These are phyloP conservation scores for Chaetomium sp. DNA, from an alignment of 2,329 filamentous ascomycete genomes.

Conservation along the genomic window DNA sequence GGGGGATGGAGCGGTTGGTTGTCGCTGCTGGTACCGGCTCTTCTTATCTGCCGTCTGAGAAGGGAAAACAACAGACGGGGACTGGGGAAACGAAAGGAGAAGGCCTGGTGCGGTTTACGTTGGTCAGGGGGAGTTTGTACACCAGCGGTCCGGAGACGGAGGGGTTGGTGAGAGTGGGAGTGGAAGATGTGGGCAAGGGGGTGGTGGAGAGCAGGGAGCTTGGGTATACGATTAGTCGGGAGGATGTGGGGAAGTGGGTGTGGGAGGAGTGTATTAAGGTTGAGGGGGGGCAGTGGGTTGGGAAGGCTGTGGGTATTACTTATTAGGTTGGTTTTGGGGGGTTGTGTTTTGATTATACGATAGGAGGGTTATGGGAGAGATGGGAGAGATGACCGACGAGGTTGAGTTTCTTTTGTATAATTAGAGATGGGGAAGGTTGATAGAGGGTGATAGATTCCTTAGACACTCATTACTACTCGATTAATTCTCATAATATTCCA, in stretches of 20 bases:
- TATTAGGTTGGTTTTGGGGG: conserved; percentile 23
- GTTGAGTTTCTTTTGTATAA: neutral
- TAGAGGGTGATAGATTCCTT: neutral
- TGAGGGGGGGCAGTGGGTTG: conserved; percentile 27
- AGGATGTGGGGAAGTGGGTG: conserved; percentile 43
- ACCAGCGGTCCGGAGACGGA: conserved; percentile 23
- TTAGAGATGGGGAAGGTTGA: too few relatives aligned
- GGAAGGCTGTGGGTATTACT: conserved; percentile 34
- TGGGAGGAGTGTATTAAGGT: conserved; percentile 33
- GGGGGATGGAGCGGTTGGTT: conserved; percentile 37
- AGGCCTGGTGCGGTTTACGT: conserved; percentile 24
- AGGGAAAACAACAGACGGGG: too few relatives aligned
- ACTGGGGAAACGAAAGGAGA: too few relatives aligned
- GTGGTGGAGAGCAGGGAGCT: conserved; percentile 31
- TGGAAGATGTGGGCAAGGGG: conserved; percentile 32
- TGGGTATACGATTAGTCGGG: conserved; percentile 42
- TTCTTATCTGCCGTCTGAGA: too few relatives aligned
- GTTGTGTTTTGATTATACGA: too few relatives aligned
- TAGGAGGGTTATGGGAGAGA: too few relatives aligned
- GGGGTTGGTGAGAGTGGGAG: conserved; percentile 31
- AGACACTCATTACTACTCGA: too few relatives aligned
- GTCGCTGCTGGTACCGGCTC: conserved; percentile 21
- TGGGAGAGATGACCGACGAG: neutral
- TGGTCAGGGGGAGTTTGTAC: conserved; percentile 30
- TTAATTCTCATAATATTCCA: too few relatives aligned